Percentiles rank a stretch among this genome's conserved stretches.
These are phyloP conservation scores for Neurospora intermedia DNA, from an alignment of 495 filamentous ascomycete species.

Conservation along the genomic window DNA sequence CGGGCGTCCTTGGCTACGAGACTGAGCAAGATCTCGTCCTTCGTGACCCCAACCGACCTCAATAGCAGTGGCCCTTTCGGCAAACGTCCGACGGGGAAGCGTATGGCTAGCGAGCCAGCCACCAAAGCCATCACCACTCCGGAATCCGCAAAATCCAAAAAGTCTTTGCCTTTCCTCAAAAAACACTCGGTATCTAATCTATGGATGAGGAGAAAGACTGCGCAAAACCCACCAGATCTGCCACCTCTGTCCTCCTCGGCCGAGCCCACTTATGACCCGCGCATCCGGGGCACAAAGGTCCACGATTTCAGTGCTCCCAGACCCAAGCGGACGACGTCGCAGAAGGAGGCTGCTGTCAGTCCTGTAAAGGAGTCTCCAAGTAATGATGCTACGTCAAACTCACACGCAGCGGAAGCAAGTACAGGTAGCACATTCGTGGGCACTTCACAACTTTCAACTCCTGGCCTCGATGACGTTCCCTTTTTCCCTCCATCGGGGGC, in stretches of 20 bases:
- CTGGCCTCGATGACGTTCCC: neutral
- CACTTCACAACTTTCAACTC: neutral
- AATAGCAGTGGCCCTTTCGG: conserved; percentile 11
- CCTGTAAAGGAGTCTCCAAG: neutral
- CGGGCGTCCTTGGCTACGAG: conserved; percentile 16
- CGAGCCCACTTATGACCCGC: conserved; percentile 54
- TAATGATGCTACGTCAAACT: neutral
- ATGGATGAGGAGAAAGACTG: conserved; percentile 29
- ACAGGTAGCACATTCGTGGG: neutral
- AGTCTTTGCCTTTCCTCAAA: conserved; percentile 42
- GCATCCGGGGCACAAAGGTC: conserved; percentile 73
- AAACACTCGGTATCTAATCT: conserved; percentile 40
- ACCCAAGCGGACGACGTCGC: conserved; percentile 41
- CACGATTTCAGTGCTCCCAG: conserved; percentile 88
- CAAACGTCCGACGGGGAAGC: conserved; percentile 24
- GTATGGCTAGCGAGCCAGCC: conserved; percentile 26
- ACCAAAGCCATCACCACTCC: conserved; percentile 49
- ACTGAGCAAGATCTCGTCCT: conserved; percentile 26
- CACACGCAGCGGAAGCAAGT: neutral
- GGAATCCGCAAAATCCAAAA: conserved; percentile 42
- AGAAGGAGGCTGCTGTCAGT: conserved; percentile 5
- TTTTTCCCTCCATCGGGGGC: neutral
- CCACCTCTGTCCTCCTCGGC: conserved; percentile 39
- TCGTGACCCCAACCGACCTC: conserved; percentile 27
- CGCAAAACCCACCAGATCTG: conserved; percentile 33